phyloP scores from a whole-genome alignment of 2,329 filamentous ascomycete genomes.

The Lachnellula suecica region DNA sequence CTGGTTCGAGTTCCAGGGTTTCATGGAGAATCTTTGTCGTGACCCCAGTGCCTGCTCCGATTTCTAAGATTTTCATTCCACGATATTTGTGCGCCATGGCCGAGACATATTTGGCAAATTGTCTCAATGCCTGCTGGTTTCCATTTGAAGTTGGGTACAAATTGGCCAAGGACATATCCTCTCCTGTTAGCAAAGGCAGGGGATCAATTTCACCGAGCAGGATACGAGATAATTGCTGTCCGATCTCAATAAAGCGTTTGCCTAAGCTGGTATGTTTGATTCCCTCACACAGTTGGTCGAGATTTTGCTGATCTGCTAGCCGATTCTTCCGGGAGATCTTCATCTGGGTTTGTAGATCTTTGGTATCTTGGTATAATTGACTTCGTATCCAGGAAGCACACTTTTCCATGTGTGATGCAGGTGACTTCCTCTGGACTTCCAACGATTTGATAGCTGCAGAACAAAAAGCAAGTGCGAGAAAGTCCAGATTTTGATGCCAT shows the following conservation, averaged over 20 bases:
- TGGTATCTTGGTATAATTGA: no score
- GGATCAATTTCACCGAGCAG: no score
- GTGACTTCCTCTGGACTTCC: neutral
- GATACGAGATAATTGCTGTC: no score
- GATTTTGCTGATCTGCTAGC: no score
- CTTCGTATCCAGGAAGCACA: neutral
- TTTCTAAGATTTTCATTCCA: constrained; percentile 21
- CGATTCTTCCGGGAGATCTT: no score
- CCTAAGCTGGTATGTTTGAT: no score
- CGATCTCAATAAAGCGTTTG: no score
- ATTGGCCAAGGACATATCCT: no score
- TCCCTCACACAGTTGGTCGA: no score
- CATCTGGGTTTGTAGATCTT: no score
- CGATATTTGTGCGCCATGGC: constrained; percentile 19
- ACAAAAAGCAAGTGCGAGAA: neutral
- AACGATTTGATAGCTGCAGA: neutral
- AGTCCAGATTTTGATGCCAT: neutral
- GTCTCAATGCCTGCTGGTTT: neutral
- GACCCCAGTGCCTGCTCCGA: constrained; percentile 8
- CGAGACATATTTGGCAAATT: neutral
- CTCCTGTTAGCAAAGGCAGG: no score
- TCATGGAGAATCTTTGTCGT: neutral
- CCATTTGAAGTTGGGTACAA: no score
- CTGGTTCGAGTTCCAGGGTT: neutral
- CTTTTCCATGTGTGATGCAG: neutral